Evolutionary conservation across 371 early-diverging fungal species (phyloP), one percentile per base, ranked within the genome.

Genomic region (Mucor plumbeus): DNA sequence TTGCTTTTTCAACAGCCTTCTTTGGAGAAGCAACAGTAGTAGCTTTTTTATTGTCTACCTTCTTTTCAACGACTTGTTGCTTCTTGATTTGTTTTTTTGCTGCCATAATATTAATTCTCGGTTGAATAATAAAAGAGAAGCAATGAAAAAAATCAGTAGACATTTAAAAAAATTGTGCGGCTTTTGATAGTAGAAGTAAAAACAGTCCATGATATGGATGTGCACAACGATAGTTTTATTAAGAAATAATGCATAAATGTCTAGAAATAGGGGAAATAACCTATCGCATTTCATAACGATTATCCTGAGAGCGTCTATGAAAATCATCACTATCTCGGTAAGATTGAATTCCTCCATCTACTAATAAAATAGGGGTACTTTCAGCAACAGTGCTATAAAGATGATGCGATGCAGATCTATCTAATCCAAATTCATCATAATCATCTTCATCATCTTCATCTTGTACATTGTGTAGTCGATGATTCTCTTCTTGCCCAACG

Each of bases 321-420:
- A 33, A 59, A 40, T 75, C 80, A 13, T 64, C 66, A 41, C 72
- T 68, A 44, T 76, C 76, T 36, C 76, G 63, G 43, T 72, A 75
- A 17, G 48, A 54, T 10, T 74, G 64, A 58, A 79, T 43, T 5
- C 72, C 77, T 31, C 76, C 79, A 66, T 84, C 79, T 1, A 78
- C 69, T 14, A 84, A 34, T 10, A 84, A 63, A 39, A 84, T 78
- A 0, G 84, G 84, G 0, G 84, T 84, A 40, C 81, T 81, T 65
- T 84, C 84, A 9, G 84, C 84, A 0, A 78, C 80, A 40, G 73
- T 76, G 59, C 70, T 83, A 43, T 83, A 83, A 21, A 83, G 35
- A 39, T 67, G 78, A 38, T 62, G 60, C 39, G 36, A 39, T 17
- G 21, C n/a, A n/a, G n/a, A 21, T 40, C 59, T 35, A 13, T 56